These are phyloP conservation scores for Phoma herbarum DNA, from an alignment of 2,329 filamentous ascomycete species.

Conservation along the genomic window DNA sequence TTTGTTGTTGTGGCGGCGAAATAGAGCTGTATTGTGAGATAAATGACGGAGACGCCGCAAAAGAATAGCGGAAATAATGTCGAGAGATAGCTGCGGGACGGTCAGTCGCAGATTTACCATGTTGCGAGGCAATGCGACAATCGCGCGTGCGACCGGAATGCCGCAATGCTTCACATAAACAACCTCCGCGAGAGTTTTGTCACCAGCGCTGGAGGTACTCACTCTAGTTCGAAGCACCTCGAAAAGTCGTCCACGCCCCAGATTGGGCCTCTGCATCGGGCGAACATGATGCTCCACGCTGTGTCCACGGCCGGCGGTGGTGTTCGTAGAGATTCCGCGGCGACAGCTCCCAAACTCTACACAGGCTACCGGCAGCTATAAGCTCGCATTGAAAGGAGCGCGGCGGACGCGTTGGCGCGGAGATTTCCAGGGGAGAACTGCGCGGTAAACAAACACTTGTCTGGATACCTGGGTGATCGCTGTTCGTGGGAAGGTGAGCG, in stretches of 20 bases:
- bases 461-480: constrained; percentile 18
- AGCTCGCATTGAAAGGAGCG: constrained; percentile 26
- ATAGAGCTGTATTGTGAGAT: constrained; percentile 68
- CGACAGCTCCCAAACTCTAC: constrained; percentile 30
- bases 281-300: constrained; percentile 58
- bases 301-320: constrained; percentile 22
- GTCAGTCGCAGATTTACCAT: constrained; percentile 22
- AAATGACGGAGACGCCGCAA: constrained; percentile 73
- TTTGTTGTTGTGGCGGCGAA: constrained; percentile 63
- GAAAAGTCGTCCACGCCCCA: constrained; percentile 71
- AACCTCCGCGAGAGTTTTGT: neutral
- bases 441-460: constrained; percentile 22
- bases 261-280: constrained; percentile 64
- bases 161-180: neutral
- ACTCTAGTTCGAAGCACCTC: constrained; percentile 72
- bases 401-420: constrained; percentile 13
- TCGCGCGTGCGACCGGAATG: neutral
- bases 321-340: constrained; percentile 22
- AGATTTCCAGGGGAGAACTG: constrained; percentile 3
- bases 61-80: constrained; percentile 79
- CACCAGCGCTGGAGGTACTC: constrained; percentile 50
- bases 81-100: constrained; percentile 72
- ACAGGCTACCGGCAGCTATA: constrained; percentile 29
- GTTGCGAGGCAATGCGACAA: constrained; percentile 7
- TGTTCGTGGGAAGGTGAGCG: constrained; percentile 19